Base-by-base conservation (phyloP, 2,329 filamentous ascomycete species). In the Ceratocystis cacaofunesta region DNA sequence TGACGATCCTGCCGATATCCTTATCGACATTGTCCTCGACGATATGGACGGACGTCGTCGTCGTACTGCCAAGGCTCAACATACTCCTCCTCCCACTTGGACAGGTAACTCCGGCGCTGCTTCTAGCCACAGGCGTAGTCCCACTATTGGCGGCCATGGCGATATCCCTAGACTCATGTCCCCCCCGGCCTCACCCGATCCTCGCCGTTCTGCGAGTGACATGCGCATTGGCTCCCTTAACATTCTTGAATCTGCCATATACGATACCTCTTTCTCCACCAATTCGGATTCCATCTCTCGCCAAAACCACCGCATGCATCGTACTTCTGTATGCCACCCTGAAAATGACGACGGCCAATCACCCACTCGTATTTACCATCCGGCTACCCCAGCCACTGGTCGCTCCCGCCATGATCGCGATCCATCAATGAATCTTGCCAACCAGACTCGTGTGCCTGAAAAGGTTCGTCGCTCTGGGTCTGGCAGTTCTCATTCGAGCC, bases 21-120 rank as follows among this genome's bases (percentile, higher is more conserved):
- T 97, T 61, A 89, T 94, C 69, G 88, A 95, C 70, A 95, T 99
- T 70, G 92, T 99, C 30, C 77, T 99, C 68, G 94, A 99, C 72
- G 94, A 99, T 72, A 94, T 95, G 81, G 92, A 97, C 74, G 94
- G 90, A 77, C 83, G 94, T 69, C 85, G 92, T 28, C 85, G 90
- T 68, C 85, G 94, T 62, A 95, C 92, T 0, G 90, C 91, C 52
- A 97, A 95, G 76, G 82, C 85, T 8, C 89, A 94, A 69, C 81
- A 86, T 12, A 95, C 91, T 0, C 66, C 66, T 8, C 90, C 92
- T 2, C 87, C 88, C 10, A 83, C 87, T 0, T 90, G 87, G 82
- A 80, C 79, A 71, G 74, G 81, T 70, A 75, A 75, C 57, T 76
- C 79, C 7, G 85, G 82, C 69, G 82, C 83, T 30, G 28, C 55